Percentiles rank a stretch among this genome's conserved stretches.
Evolutionary conservation across 2,329 filamentous ascomycete species (phyloP).

Genomic region (Blumeria graminis): DNA sequence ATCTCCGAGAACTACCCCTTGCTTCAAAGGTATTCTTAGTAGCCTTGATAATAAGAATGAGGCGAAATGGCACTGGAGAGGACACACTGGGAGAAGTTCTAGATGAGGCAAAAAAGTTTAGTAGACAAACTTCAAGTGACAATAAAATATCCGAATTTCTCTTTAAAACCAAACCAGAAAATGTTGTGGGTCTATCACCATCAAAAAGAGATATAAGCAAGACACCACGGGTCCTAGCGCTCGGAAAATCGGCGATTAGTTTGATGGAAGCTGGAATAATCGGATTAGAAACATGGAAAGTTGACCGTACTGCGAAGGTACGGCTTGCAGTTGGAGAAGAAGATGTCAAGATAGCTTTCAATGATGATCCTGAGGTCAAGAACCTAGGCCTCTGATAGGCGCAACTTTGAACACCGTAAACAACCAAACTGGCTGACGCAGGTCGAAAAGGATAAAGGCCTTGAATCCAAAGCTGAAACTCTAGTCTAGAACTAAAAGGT

Average conservation of each 20-base stretch:
- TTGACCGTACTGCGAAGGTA: constrained; percentile 72
- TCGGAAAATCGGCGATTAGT: constrained; percentile 55
- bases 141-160: constrained; percentile 35
- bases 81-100: constrained; percentile 73
- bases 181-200: background rate
- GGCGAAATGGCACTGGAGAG: constrained; percentile 66
- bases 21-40: constrained; percentile 67
- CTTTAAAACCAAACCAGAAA: constrained; percentile 5
- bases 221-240: constrained; percentile 26
- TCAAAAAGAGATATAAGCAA: background rate
- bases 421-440: too few relatives aligned
- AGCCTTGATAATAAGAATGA: constrained; percentile 52
- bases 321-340: constrained; percentile 71
- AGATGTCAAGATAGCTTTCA: constrained; percentile 68
- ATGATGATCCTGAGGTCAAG: constrained; percentile 70
- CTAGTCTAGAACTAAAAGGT: too few relatives aligned
- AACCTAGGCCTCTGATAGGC: constrained; percentile 16
- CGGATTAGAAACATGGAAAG: constrained; percentile 54
- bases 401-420: too few relatives aligned
- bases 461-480: too few relatives aligned
- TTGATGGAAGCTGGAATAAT: constrained; percentile 73
- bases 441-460: too few relatives aligned
- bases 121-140: constrained; percentile 32
- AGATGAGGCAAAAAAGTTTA: constrained; percentile 57
- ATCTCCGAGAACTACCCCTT: constrained; percentile 59